Percentiles rank a stretch among this genome's conserved stretches.
These are phyloP conservation scores for Trichopus zeylanicus DNA, from an alignment of 116 monocot genomes.

Conservation along the genomic window DNA sequence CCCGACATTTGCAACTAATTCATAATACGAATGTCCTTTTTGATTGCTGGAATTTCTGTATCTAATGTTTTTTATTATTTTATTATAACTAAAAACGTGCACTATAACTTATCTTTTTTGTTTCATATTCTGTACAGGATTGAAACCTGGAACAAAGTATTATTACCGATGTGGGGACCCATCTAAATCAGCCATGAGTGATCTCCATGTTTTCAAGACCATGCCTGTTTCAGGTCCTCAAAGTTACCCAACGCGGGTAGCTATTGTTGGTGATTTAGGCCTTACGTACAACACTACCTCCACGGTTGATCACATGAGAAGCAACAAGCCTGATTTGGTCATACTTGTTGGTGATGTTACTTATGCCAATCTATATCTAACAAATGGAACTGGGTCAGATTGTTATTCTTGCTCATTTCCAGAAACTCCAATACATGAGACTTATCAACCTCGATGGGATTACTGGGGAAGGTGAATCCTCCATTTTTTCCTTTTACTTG, in stretches of 20 bases:
- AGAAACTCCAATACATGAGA: constrained; percentile 68
- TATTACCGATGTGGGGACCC: constrained; percentile 85
- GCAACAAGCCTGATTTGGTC: constrained; percentile 65
- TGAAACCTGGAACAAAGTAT: constrained; percentile 43
- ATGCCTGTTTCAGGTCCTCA: constrained; percentile 58
- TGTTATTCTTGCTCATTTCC: constrained; percentile 71
- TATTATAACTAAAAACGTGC: neutral
- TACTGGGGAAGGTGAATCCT: constrained; percentile 77
- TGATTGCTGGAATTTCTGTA: too few species aligned
- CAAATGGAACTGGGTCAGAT: constrained; percentile 73
- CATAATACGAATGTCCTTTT: too few species aligned
- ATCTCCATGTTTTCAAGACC: constrained; percentile 47
- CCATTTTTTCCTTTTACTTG: neutral
- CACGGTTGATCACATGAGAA: constrained; percentile 61
- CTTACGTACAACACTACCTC: constrained; percentile 87
- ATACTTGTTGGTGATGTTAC: constrained; percentile 66
- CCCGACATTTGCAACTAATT: too few species aligned
- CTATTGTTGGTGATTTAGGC: constrained; percentile 75
- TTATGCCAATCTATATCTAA: constrained; percentile 73
- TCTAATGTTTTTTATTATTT: neutral
- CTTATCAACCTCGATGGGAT: constrained; percentile 85
- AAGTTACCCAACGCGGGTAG: constrained; percentile 68
- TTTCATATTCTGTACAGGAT: constrained; percentile 32
- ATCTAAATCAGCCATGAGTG: constrained; percentile 57
- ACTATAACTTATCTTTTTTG: neutral